Evolutionary conservation across 2,329 filamentous ascomycete genomes (phyloP), one percentile per base, ranked within the genome.

Genomic region (Fusarium lateritium): DNA sequence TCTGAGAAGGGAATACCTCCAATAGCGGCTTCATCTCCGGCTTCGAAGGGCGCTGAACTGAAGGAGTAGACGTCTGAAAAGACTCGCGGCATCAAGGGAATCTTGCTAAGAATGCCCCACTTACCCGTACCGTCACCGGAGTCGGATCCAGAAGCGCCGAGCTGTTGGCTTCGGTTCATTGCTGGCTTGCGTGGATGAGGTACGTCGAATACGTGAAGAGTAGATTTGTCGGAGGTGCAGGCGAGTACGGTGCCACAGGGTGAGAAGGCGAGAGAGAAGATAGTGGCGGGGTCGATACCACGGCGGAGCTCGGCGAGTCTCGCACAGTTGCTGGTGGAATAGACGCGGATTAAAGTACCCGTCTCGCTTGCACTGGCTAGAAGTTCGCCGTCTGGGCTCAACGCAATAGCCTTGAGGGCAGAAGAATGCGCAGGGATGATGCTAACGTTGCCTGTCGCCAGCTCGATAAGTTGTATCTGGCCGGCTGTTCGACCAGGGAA

Each of bases 171-270:
- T 62, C 76, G 75, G 43, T 74, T 76, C 31, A 76, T 70, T 8
- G 76, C 72, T 5, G 79, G 77, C 66, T 81, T 82, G 51, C 82
- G 83, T 10, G 84, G 82, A 62, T 87, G 86, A 6, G 91, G 91
- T 2, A 98, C 85, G 75, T 98, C 94, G 76, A 98, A 99, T 38
- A 99, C 87, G 79, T 99, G 96, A 13, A 99, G 85, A 1, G 94
- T 99, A 7, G 93, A 94, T 81, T 98, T 99, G 83, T 99, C 96
- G 2, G 94, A 98, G 2, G 95, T 98, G 65, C 94, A 95, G 26
- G 96, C 96, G 13, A 98, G 86, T 76, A 94, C 87, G 43, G 86
- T 88, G 52, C 92, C 92, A 1, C 90, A 90, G 1, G 94, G 94
- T 21, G 93, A 97, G 78, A 99, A 96, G 13, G 92, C 91, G 13